Base-by-base conservation (phyloP, 2,329 filamentous ascomycete species). In the Mycosphaerella sp. region DNA sequence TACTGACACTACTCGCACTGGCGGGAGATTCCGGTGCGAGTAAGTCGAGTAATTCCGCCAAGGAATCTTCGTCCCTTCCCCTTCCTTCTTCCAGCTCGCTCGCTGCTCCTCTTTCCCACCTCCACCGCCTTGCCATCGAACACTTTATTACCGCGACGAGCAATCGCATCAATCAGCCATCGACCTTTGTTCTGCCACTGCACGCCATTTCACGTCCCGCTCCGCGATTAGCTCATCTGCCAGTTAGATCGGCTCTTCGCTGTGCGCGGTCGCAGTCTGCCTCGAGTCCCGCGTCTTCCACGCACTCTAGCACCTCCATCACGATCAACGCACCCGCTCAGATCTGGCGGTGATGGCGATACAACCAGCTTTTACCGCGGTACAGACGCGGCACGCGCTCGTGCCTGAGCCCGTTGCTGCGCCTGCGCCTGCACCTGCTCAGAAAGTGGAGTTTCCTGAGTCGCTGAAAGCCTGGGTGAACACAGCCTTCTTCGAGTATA, bases 401-500 rank as follows among this genome's bases (percentile, higher is more conserved):
- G 60, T 63, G 17, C 55, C 55, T 44, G 56, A 60, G 25, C 52
- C 58, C 7, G 35, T 37, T n/a, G 41, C 55, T 21, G 41, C 30
- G 30, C 30, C 30, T 34, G 30, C 30, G 30, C 30, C 30, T 32
- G 4, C 59, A 39, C 52, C 56, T 14, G 41, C 56, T 21, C 54
- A 60, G 30, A 56, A 73, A 44, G 81, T 86, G 21, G 21, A 25
- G 61, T 97, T 89, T 85, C 84, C 89, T 28, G 75, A 80, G 39
- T 80, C 85, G n/a, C 88, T 97, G 54, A 86, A 89, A 62, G 76
- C 79, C 59, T 97, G 96, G 72, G 91, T 97, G 28, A 85, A 89
- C 64, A 84, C 89, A 64, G 90, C 89, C 21, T 97, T 97, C 67
- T 82, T 87, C 44, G 64, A 64, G 46, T 79, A 82, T 21, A 79